These are phyloP conservation scores for Leonotis leonurus DNA, from an alignment of 257 asterid genomes.

Conservation along the genomic window DNA sequence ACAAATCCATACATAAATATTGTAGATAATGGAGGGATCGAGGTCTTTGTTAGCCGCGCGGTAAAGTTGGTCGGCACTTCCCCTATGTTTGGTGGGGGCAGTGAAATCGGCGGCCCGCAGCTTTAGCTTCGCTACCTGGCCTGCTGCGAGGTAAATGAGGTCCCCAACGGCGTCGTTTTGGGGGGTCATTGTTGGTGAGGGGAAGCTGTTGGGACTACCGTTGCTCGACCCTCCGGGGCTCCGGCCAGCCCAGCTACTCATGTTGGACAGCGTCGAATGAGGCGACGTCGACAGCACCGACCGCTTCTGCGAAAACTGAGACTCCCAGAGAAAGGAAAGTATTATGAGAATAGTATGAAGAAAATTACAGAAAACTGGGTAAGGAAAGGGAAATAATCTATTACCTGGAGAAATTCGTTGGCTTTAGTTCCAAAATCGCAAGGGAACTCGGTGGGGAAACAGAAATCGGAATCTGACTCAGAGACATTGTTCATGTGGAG, in stretches of 20 bases:
- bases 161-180: conserved; percentile 35
- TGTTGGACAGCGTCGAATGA: conserved; percentile 40
- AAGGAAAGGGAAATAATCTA: not conserved
- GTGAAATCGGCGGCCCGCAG: conserved; percentile 24
- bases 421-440: conserved; percentile 25
- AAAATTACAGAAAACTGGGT: not conserved
- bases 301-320: conserved; percentile 25
- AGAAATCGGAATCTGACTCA: conserved; percentile 12
- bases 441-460: conserved; percentile 51
- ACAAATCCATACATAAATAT: conserved; percentile 31
- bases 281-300: conserved; percentile 54
- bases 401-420: conserved; percentile 32
- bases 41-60: conserved; percentile 6
- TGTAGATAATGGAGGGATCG: conserved; percentile 12
- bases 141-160: conserved; percentile 49
- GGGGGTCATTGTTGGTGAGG: conserved; percentile 44
- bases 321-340: not conserved
- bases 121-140: conserved; percentile 41
- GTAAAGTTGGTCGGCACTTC: conserved; percentile 2
- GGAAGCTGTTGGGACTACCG: conserved; percentile 43
- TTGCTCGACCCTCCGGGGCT: conserved; percentile 33
- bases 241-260: conserved; percentile 34
- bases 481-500: conserved; percentile 1
- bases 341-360: not conserved
- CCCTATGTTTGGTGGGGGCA: conserved; percentile 3